Percentiles rank a stretch among this genome's conserved stretches.
These are phyloP conservation scores for Beta macrorhiza DNA, from an alignment of 179 eudicot genomes.

Conservation along the genomic window DNA sequence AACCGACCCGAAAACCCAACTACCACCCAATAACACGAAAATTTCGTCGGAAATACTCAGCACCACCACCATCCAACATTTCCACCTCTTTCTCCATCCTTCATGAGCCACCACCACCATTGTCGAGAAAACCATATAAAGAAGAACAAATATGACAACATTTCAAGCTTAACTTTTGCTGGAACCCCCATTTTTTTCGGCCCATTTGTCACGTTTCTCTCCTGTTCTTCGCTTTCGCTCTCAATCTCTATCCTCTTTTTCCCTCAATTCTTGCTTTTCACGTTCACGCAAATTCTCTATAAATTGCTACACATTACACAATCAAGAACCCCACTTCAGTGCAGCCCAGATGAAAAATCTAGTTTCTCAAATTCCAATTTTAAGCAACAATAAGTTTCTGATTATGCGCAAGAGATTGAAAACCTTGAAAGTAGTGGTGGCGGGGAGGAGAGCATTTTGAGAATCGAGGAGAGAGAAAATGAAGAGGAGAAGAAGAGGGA, in stretches of 20 bases:
- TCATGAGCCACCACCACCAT: too few relatives aligned
- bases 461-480: constrained; percentile 9
- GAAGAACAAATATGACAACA: constrained; percentile 37
- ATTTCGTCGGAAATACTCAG: too few relatives aligned
- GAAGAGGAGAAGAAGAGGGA: constrained; percentile 24
- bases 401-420: background rate
- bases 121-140: background rate
- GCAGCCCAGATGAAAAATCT: constrained; percentile 20
- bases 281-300: constrained; percentile 15
- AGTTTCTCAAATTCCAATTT: background rate
- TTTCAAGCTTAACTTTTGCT: constrained; percentile 62
- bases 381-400: background rate
- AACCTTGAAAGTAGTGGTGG: background rate
- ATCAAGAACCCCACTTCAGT: constrained; percentile 26
- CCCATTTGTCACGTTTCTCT: constrained; percentile 8
- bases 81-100: too few relatives aligned
- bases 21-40: too few relatives aligned
- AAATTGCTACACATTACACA: constrained; percentile 36
- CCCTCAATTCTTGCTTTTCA: background rate
- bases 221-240: constrained; percentile 17
- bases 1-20: too few relatives aligned
- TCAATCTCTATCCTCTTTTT: background rate
- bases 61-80: too few relatives aligned
- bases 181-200: constrained; percentile 38
- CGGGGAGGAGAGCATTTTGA: constrained; percentile 20